A percentile compares a stretch with the other conserved stretches of the same genome.
Evolutionary conservation across 148 eudicot genomes (phyloP).

Genomic region (Chenopodium suecicum): DNA sequence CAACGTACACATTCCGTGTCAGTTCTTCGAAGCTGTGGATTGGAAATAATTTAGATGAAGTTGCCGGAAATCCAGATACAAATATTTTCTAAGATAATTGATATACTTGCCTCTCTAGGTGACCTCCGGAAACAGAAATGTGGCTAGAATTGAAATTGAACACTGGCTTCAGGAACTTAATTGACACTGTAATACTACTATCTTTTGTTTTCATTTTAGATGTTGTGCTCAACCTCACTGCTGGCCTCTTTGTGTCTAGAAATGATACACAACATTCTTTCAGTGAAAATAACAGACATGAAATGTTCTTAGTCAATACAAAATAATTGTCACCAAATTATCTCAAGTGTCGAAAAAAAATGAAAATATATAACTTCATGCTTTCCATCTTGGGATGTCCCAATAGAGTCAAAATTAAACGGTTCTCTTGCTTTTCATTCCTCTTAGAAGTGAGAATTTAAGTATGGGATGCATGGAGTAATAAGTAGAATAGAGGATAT

Average conservation of each 20-base stretch:
- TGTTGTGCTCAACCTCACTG: slow-evolving; percentile 66
- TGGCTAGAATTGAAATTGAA: slow-evolving; percentile 85
- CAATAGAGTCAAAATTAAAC: neutral
- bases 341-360: neutral
- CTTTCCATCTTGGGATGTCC: neutral
- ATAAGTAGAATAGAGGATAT: neutral
- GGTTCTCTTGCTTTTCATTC: neutral
- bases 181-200: slow-evolving; percentile 41
- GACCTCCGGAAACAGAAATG: slow-evolving; percentile 65
- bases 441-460: neutral
- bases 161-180: slow-evolving; percentile 84
- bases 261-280: slow-evolving; percentile 18
- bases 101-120: slow-evolving; percentile 46
- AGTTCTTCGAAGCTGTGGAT: slow-evolving; percentile 59
- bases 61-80: neutral
- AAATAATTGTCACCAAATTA: neutral
- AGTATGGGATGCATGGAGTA: neutral
- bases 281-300: neutral
- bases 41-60: neutral
- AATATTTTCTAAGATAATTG: neutral
- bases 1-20: slow-evolving; percentile 42
- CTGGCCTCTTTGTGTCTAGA: slow-evolving; percentile 76
- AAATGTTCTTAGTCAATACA: neutral
- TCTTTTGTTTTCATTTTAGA: slow-evolving; percentile 66
- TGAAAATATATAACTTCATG: neutral